phyloP scores from a whole-genome alignment of 2,329 filamentous ascomycete genomes.

The Microdochium bolleyi region DNA sequence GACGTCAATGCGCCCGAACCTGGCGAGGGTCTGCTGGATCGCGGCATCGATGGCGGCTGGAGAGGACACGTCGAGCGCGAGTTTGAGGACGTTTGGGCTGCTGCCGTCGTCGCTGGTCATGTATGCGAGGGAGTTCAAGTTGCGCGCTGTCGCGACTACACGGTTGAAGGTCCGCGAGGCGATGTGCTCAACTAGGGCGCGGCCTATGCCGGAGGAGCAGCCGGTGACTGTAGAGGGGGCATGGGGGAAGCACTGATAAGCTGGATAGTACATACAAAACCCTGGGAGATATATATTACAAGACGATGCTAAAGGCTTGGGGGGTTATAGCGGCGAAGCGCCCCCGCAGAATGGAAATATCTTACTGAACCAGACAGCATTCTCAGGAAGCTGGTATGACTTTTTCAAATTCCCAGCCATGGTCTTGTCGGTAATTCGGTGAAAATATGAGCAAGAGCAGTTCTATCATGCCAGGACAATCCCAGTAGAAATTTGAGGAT shows the following conservation, averaged over 20 bases:
- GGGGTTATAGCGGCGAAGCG: too few species aligned
- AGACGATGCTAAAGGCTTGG: too few species aligned
- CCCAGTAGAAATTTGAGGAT: too few species aligned
- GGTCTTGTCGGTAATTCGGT: background rate
- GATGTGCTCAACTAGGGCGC: constrained; percentile 13
- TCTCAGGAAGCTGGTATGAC: constrained; percentile 11
- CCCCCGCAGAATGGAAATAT: too few species aligned
- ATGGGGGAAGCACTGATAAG: background rate
- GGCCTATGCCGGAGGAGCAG: constrained; percentile 20
- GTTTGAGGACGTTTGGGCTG: constrained; percentile 27
- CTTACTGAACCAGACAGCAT: constrained; percentile 19
- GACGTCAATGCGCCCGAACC: constrained; percentile 25
- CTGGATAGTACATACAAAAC: too few species aligned
- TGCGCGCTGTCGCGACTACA: constrained; percentile 25
- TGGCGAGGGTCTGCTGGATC: constrained; percentile 17
- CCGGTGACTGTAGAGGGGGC: constrained; percentile 14
- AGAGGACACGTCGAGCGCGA: constrained; percentile 39
- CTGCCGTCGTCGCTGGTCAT: constrained; percentile 24
- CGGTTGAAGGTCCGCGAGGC: constrained; percentile 11
- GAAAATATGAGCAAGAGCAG: too few species aligned
- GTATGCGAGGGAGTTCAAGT: constrained; percentile 27
- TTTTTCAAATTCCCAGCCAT: background rate
- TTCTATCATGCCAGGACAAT: too few species aligned
- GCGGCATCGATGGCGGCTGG: constrained; percentile 23
- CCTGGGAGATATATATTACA: too few species aligned